Conservation (phyloP, 2,329 filamentous ascomycete genomes). For the Diaporthe destruens region DNA sequence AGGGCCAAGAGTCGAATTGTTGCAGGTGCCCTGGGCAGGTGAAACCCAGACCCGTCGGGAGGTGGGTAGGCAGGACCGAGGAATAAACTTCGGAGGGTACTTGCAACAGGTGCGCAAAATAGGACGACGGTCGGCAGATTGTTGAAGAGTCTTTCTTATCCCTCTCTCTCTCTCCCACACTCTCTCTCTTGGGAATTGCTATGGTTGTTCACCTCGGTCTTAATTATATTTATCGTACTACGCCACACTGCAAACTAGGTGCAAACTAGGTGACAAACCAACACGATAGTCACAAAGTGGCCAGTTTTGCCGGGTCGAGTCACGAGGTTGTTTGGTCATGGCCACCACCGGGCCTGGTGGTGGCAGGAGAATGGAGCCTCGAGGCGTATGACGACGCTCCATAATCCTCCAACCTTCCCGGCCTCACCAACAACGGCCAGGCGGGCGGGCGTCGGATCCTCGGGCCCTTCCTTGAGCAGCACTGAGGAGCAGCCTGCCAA, state of each 20-base stretch:
- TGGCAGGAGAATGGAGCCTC: conserved; percentile 16
- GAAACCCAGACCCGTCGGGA: conserved; percentile 18
- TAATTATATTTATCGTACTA: background rate
- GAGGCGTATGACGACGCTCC: conserved; percentile 9
- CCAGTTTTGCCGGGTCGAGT: conserved; percentile 29
- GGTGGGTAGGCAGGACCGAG: conserved; percentile 10
- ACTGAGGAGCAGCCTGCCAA: background rate
- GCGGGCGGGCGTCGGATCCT: conserved; percentile 25
- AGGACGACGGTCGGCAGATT: conserved; percentile 18
- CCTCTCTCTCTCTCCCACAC: too few relatives aligned
- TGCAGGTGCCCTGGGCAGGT: conserved; percentile 27
- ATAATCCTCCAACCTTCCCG: conserved; percentile 21
- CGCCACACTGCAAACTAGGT: conserved; percentile 10
- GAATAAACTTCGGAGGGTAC: conserved; percentile 21
- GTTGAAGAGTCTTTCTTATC: too few relatives aligned
- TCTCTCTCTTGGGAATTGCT: too few relatives aligned
- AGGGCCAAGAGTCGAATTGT: conserved; percentile 27
- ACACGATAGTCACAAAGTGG: conserved; percentile 12
- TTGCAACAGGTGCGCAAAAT: background rate
- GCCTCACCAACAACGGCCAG: conserved; percentile 22
- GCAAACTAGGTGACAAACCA: background rate
- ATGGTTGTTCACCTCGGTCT: background rate
- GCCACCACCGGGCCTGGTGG: conserved; percentile 24
- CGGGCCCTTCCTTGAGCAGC: conserved; percentile 1
- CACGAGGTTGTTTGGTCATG: conserved; percentile 22